These are phyloP conservation scores for Vanrija sp. DNA, from an alignment of 1,284 basidiomycete species.

Conservation along the genomic window DNA sequence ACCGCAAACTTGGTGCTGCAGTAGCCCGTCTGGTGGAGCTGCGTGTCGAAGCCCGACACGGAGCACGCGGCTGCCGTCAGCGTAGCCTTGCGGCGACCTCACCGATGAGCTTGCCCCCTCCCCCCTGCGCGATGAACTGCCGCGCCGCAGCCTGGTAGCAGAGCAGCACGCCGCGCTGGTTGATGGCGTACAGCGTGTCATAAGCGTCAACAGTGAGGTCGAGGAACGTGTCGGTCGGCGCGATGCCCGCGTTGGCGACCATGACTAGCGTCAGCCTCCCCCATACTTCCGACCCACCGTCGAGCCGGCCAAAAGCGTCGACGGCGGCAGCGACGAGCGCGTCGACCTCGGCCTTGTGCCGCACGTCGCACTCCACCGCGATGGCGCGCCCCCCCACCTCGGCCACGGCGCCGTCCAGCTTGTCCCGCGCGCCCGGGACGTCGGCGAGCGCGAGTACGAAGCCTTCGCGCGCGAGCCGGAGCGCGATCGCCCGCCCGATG, in stretches of 20 bases:
- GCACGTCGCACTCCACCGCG: conserved; percentile 38
- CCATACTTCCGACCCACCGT: conserved; percentile 13
- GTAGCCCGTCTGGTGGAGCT: not conserved
- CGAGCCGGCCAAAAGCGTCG: conserved; percentile 39
- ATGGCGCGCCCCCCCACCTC: conserved; percentile 40
- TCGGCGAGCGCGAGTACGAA: conserved; percentile 49
- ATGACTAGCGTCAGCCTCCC: conserved; percentile 11
- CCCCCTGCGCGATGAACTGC: conserved; percentile 51
- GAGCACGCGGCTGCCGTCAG: conserved; percentile 4
- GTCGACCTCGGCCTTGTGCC: conserved; percentile 31
- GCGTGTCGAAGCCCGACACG: not conserved
- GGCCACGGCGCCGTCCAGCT: not conserved
- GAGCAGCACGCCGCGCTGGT: conserved; percentile 42
- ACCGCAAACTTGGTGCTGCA: conserved; percentile 51
- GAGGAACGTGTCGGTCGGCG: conserved; percentile 39
- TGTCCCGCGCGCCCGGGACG: not conserved
- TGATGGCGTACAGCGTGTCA: conserved; percentile 40
- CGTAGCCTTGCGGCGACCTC: conserved; percentile 34
- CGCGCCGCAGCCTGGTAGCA: conserved; percentile 50
- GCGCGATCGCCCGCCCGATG: conserved; percentile 51
- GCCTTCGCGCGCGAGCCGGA: conserved; percentile 50
- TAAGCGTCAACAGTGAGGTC: conserved; percentile 35
- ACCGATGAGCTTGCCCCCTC: conserved; percentile 48
- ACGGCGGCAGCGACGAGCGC: conserved; percentile 36
- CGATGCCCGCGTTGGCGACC: conserved; percentile 51